Percentiles rank a stretch among this genome's conserved stretches.
These are phyloP conservation scores for Capronia americana DNA, from an alignment of 2,329 filamentous ascomycete species.

Conservation along the genomic window DNA sequence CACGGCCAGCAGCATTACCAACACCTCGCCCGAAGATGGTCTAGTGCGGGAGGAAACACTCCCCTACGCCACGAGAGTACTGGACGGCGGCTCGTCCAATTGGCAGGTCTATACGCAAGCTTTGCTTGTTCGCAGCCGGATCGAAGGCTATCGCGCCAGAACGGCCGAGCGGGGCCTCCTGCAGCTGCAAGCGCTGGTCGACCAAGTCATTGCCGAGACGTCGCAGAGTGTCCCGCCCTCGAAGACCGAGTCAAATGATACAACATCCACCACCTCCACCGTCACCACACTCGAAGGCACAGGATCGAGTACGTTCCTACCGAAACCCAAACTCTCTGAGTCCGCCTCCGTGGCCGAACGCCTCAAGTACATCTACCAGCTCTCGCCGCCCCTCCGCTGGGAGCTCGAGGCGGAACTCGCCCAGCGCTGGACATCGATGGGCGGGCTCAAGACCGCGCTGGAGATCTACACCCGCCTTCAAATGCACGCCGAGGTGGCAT, in stretches of 20 bases:
- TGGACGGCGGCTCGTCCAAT: slow-evolving; percentile 88
- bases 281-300: slow-evolving; percentile 41
- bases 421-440: slow-evolving; percentile 86
- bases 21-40: slow-evolving; percentile 81
- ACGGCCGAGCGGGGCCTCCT: slow-evolving; percentile 89
- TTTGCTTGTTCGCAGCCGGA: slow-evolving; percentile 83
- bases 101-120: slow-evolving; percentile 99
- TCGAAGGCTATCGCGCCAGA: slow-evolving; percentile 84
- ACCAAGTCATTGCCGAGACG: slow-evolving; percentile 92
- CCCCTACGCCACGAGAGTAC: slow-evolving; percentile 86
- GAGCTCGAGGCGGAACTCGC: slow-evolving; percentile 93
- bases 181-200: slow-evolving; percentile 92
- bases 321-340: slow-evolving; percentile 74
- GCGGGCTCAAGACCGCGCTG: slow-evolving; percentile 84
- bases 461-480: slow-evolving; percentile 94
- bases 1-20: slow-evolving; percentile 83
- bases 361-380: slow-evolving; percentile 80
- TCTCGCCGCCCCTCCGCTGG: slow-evolving; percentile 87
- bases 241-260: slow-evolving; percentile 46
- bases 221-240: background rate
- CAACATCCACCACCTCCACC: slow-evolving; percentile 34
- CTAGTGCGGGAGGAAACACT: slow-evolving; percentile 92
- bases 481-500: slow-evolving; percentile 92
- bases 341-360: slow-evolving; percentile 78
- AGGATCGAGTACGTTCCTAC: slow-evolving; percentile 79